Evolutionary conservation across 2,329 filamentous ascomycete genomes (phyloP), one percentile per base, ranked within the genome.

Genomic region (Ploettnerulaceae sp.): DNA sequence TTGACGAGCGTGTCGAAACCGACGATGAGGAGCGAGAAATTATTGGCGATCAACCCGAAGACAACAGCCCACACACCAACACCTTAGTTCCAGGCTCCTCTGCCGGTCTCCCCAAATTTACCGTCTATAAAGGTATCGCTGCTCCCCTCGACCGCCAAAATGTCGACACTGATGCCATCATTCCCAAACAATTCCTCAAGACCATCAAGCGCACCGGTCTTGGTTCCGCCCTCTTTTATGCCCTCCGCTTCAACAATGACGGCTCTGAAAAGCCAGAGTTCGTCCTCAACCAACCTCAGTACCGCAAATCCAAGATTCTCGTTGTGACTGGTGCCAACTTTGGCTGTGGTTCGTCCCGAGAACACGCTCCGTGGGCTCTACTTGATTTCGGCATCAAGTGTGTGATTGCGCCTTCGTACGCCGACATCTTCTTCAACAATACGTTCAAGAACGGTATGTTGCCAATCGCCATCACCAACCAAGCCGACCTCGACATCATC

Each of bases 391-490:
- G 93, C 57, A 95, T 98, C 71, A 88, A 85, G 65, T 91, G 85
- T 66, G 77, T 97, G 61, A 95, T 97, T 58, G 93, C 91, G 1
- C 88, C 89, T 1, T 90, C 86, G n/a, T 87, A 79, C 57, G 86
- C 85, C 48, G 89, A 95, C 64, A 98, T 98, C 68, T 96, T 96
- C 81, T 94, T 91, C 80, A 96, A 95, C 80, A 98, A 98, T 75
- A 93, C 86, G n/a, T 97, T 96, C 79, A 97, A 98, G 78, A 98
- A 98, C 73, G 91, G 91, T 72, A 97, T 97, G 93, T 74, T 97
- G 54, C 90, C 91, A 37, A 81, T 97, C 51, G 70, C 76, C 49
- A 85, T 97, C 63, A 71, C 76, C 24, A 81, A 91, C 66, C 69
- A 80, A 55, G 72, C 69, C 1, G 74, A 78, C 24, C 71, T 96